Percentiles rank a stretch among this genome's conserved stretches.
Conservation (phyloP, 1,139 yeast genomes). For the Candida sp. region DNA sequence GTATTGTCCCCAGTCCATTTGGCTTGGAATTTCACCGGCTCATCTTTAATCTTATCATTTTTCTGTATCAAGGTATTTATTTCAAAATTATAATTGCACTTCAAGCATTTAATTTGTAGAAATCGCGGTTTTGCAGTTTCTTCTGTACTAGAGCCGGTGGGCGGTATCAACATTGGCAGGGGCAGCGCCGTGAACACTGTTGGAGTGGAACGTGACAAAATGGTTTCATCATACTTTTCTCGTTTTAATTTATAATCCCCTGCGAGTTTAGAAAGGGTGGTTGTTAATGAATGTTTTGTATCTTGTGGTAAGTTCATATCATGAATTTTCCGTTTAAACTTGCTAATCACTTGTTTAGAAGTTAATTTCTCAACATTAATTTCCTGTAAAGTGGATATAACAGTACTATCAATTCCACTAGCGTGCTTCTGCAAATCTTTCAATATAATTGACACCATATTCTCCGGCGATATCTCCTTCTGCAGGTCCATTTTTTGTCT, state of each 20-base stretch:
- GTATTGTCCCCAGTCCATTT: slow-evolving; percentile 6
- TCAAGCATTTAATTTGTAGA: slow-evolving; percentile 24
- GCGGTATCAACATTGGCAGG: neutral
- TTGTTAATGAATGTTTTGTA: neutral
- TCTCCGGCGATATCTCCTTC: neutral
- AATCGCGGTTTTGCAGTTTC: slow-evolving; percentile 7
- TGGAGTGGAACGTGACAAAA: neutral
- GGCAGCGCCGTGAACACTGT: neutral
- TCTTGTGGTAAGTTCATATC: neutral
- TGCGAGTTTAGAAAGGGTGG: neutral
- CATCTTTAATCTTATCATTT: neutral
- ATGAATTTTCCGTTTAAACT: neutral
- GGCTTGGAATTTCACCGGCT: slow-evolving; percentile 5
- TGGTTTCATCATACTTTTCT: neutral
- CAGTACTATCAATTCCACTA: neutral
- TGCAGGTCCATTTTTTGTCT: neutral
- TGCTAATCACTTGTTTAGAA: neutral
- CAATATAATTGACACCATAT: neutral
- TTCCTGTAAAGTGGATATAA: neutral
- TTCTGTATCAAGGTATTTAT: neutral
- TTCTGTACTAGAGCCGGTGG: slow-evolving; percentile 2
- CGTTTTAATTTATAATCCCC: neutral
- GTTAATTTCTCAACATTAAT: neutral
- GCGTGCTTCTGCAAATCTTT: neutral
- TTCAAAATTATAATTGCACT: slow-evolving; percentile 16